A percentile compares a stretch with the other conserved stretches of the same genome.
Conservation (phyloP, 176 grass and related monocot species). For the Cenchrus americanus region DNA sequence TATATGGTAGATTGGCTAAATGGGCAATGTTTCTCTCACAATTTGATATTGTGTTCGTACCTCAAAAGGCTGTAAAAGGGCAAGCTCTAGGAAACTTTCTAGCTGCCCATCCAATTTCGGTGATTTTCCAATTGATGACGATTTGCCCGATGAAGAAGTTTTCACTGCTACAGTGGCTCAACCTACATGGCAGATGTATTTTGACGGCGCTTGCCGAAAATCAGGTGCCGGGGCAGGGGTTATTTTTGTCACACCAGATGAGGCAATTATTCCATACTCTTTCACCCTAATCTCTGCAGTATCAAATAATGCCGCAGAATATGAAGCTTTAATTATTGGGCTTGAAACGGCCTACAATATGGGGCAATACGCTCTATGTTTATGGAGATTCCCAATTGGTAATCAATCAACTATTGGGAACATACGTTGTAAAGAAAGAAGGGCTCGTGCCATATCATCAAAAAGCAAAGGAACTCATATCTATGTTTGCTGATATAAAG, state of each 20-base stretch:
- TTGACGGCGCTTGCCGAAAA: neutral
- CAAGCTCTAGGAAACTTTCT: too few species aligned
- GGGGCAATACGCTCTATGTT: neutral
- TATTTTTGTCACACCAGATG: neutral
- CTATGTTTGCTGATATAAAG: neutral
- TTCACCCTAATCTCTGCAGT: neutral
- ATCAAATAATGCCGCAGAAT: too few species aligned
- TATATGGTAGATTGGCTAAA: too few species aligned
- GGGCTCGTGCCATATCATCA: neutral
- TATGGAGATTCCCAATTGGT: neutral
- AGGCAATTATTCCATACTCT: neutral
- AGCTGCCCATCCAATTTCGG: too few species aligned
- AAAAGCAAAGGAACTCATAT: neutral
- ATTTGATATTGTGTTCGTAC: too few species aligned
- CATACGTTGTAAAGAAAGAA: neutral
- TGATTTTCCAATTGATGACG: too few species aligned
- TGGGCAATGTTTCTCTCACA: too few species aligned
- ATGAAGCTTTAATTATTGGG: too few species aligned
- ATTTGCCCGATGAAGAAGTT: too few species aligned
- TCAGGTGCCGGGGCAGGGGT: neutral
- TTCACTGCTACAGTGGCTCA: too few species aligned
- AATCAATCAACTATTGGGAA: neutral
- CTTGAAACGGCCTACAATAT: neutral
- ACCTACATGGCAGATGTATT: constrained; percentile 1
- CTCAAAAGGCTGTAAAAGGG: too few species aligned